Evolutionary conservation across 2,329 filamentous ascomycete genomes (phyloP), one percentile per base, ranked within the genome.

Genomic region (Uncinocarpus reesii): DNA sequence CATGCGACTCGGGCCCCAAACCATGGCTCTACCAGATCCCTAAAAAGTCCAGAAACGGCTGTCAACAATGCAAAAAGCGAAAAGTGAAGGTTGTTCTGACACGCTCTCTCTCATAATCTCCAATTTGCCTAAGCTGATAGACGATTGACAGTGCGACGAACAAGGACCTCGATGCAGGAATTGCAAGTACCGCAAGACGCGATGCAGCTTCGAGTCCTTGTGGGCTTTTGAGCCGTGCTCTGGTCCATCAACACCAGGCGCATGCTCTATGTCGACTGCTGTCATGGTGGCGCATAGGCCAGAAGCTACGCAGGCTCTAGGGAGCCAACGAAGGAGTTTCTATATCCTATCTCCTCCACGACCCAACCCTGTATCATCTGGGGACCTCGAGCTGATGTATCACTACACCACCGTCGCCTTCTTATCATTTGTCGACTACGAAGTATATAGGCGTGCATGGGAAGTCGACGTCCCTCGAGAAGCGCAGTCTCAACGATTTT

Each of bases 401-500:
- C 52, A 54, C 26, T 54, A 52, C 24, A 26, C 45, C 13, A 52
- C 52, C 8, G 50, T 41, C 11, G 42, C 29, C 3, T 54, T 47
- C 28, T 35, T 38, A 20, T 49, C 42, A 6, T 40, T 54, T 21
- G 31, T 47, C 15, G 52, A 53, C 21, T 52, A 52, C 29, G 50
- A 54, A 26, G 40, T 42, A 7, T 54, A 53, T 31, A 47, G 35
- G 29, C 48, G 37, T 35, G 48, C 53, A 36, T 55, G 53, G 53
- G 51, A 55, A 24, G n/a, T 53, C 10, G 31, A 44, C 31, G 51
- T 55, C 8, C 53, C 53, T 8, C 42, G 26, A 18, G 51, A 53
- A 44, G 49, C 51, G 11, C 48, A 50, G 26, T 48, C 51, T 20
- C 48, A 51, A 31, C 52, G 50, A 5, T 60, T 57, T 43, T 43